A percentile compares a stretch with the other conserved stretches of the same genome.
These are phyloP conservation scores for Backusella australiensis DNA, from an alignment of 192 early-diverging fungal species.

Conservation along the genomic window DNA sequence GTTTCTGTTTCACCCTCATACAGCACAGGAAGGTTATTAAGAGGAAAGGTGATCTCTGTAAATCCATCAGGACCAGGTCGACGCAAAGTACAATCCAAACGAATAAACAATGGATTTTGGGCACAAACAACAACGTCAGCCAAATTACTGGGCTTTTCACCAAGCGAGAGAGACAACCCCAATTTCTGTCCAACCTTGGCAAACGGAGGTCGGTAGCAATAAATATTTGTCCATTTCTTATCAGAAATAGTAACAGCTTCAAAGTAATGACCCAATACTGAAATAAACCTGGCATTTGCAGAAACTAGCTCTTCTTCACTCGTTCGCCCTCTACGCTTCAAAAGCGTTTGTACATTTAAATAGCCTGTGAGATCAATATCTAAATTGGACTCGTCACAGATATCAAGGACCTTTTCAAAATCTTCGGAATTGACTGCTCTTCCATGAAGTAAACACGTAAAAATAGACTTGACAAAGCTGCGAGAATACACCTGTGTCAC, in stretches of 20 bases:
- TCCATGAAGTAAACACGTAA: conserved; percentile 50
- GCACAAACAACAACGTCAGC: conserved; percentile 55
- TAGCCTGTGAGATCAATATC: conserved; percentile 60
- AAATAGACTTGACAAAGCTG: conserved; percentile 53
- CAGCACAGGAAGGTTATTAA: conserved; percentile 58
- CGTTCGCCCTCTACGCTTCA: conserved; percentile 35
- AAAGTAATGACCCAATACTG: conserved; percentile 60
- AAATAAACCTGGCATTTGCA: conserved; percentile 48
- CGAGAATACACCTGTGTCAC: conserved; percentile 49
- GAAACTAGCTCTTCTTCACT: conserved; percentile 40
- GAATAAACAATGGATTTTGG: conserved; percentile 68
- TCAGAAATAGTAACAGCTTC: conserved; percentile 46
- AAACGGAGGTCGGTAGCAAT: conserved; percentile 61
- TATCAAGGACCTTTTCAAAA: conserved; percentile 45
- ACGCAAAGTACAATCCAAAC: conserved; percentile 63
- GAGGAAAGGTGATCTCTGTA: conserved; percentile 49
- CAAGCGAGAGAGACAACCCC: conserved; percentile 24
- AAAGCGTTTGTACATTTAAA: conserved; percentile 47
- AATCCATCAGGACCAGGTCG: conserved; percentile 45
- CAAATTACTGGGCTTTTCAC: conserved; percentile 37
- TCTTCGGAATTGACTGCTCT: conserved; percentile 42
- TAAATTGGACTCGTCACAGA: conserved; percentile 44
- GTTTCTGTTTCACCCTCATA: conserved; percentile 49
- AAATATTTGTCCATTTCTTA: conserved; percentile 45
- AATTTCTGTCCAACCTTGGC: conserved; percentile 33